These are phyloP conservation scores for Acorus calamus DNA, from an alignment of 106 monocot genomes.

Conservation along the genomic window DNA sequence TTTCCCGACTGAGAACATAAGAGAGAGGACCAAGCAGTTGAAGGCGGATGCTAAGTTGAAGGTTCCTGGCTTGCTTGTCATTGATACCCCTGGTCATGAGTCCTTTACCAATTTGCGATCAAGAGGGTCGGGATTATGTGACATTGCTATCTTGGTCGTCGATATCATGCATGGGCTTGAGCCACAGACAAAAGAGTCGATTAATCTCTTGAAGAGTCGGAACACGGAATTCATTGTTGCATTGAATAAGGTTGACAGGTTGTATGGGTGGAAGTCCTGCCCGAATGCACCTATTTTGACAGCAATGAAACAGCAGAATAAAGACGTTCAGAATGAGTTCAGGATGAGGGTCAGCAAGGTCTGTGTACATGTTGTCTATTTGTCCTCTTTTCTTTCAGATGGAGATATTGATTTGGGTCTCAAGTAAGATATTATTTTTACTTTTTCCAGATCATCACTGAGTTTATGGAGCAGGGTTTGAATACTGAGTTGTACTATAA, in stretches of 20 bases:
- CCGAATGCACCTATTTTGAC: constrained; percentile 69
- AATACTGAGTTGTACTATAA: constrained; percentile 96
- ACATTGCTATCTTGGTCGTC: constrained; percentile 93
- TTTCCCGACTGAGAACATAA: constrained; percentile 91
- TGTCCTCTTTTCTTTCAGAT: not conserved
- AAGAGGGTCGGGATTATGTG: constrained; percentile 96
- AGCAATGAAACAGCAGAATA: constrained; percentile 69
- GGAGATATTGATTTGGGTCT: not conserved
- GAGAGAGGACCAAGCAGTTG: constrained; percentile 88
- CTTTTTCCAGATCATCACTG: constrained; percentile 54
- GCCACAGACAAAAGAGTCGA: constrained; percentile 91
- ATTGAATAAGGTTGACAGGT: constrained; percentile 93
- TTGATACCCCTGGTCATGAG: constrained; percentile 99
- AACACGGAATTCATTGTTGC: constrained; percentile 94
- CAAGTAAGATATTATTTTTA: not conserved
- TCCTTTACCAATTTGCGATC: constrained; percentile 87
- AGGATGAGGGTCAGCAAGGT: constrained; percentile 80
- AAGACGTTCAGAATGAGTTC: constrained; percentile 85
- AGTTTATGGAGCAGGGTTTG: constrained; percentile 86
- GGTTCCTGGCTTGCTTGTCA: constrained; percentile 96
- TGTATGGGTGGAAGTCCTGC: constrained; percentile 87
- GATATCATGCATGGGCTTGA: constrained; percentile 99
- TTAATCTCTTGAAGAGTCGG: constrained; percentile 72
- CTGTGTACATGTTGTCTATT: not conserved
- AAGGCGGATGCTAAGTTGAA: constrained; percentile 88